Evolutionary conservation across 148 eudicot genomes (phyloP), one percentile per base, ranked within the genome.

Genomic region (Salicornia ramosissima): DNA sequence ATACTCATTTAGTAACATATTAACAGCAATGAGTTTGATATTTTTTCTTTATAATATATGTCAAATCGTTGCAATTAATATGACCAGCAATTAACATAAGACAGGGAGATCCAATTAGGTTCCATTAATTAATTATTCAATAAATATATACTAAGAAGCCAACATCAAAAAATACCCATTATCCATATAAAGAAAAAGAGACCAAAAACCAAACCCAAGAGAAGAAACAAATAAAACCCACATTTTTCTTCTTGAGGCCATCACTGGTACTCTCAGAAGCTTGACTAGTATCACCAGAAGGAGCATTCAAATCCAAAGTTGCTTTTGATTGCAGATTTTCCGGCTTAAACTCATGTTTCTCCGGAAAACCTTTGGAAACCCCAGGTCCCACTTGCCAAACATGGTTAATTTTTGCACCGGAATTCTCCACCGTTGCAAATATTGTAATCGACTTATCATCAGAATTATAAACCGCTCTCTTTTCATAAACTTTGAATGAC

Each of bases 361-460:
- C 81, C 64, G 90, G 96, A 12, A 67, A 12, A 0, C 83, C 96
- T 0, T 47, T 33, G 3, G 58, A 24, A 18, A 86, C 80, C 9
- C 82, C 33, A 10, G 84, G 67, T 4, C 93, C 93, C 13, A 86
- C 92, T 72, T 92, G 97, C 97, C 96, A 92, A 29, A 88, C 80
- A n/a, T 86, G 85, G 58, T 88, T 88, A 64, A 86, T 54, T 65
- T 60, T 68, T 43, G 80, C 76, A 25, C 72, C 56, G 39, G 59
- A 57, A 46, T 47, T 45, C 5, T 45, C 76, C 52, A 88, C 71
- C 10, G 79, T 81, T 10, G 93, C 93, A 46, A 67, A 86, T 1
- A 88, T 81, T 49, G 64, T 75, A 57, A 86, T 73, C 0, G 73
- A 43, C 18, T 82, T 85, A 40, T 74, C 80, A 45, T 62, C 71